Percentiles rank a stretch among this genome's conserved stretches.
These are phyloP conservation scores for Penicillium vulpinum DNA, from an alignment of 2,329 filamentous ascomycete species.

Conservation along the genomic window DNA sequence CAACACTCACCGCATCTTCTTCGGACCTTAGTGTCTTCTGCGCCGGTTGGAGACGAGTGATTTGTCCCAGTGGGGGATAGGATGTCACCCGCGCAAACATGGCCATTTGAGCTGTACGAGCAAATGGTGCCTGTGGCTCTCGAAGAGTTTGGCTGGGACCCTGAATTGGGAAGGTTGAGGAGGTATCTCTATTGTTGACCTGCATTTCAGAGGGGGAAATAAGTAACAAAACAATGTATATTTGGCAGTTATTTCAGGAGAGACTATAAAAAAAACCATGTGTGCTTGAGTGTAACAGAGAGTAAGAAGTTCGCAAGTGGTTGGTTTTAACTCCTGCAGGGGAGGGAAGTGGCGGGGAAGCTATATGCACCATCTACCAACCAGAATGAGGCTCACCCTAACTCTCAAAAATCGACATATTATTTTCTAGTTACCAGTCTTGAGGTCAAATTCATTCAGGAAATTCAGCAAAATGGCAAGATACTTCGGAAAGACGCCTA, in stretches of 20 bases:
- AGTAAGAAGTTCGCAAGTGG: not conserved
- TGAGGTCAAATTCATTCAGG: not conserved
- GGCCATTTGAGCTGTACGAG: constrained; percentile 44
- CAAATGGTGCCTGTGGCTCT: constrained; percentile 34
- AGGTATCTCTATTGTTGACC: constrained; percentile 10
- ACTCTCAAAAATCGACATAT: not conserved
- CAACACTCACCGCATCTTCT: constrained; percentile 28
- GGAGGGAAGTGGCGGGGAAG: constrained; percentile 18
- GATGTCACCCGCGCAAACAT: constrained; percentile 58
- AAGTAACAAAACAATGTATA: not conserved
- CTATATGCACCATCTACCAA: not conserved
- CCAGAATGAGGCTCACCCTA: not conserved
- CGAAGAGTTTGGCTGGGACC: constrained; percentile 10
- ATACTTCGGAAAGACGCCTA: not conserved
- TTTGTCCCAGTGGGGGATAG: constrained; percentile 73
- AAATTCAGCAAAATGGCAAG: not conserved
- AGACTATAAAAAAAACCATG: not conserved
- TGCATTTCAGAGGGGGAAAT: constrained; percentile 15
- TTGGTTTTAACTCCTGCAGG: not conserved
- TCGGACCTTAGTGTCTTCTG: constrained; percentile 28
- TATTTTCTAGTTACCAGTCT: not conserved
- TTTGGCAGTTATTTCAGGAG: not conserved
- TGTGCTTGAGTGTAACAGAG: not conserved
- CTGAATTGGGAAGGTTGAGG: constrained; percentile 24
- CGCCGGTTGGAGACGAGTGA: constrained; percentile 59